Conservation (phyloP, 1,139 yeast species). For the Pichia sp. region DNA sequence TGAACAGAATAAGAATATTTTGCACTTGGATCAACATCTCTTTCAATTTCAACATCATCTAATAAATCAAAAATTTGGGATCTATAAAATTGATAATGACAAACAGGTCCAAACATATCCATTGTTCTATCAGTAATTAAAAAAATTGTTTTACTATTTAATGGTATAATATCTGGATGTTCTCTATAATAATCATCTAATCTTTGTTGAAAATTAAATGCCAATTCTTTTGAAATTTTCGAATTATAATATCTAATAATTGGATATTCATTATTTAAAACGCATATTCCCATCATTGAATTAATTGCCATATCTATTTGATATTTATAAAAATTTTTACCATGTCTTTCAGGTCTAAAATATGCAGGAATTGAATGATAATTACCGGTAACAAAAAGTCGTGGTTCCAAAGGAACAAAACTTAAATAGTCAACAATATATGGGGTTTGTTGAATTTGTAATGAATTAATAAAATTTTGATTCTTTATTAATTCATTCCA, state of each 20-base stretch:
- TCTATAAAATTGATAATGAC: slow-evolving; percentile 92
- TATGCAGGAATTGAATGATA: slow-evolving; percentile 63
- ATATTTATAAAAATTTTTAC: slow-evolving; percentile 53
- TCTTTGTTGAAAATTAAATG: slow-evolving; percentile 62
- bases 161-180: slow-evolving; percentile 59
- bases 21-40: slow-evolving; percentile 36
- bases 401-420: slow-evolving; percentile 26
- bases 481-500: slow-evolving; percentile 20
- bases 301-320: slow-evolving; percentile 57
- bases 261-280: slow-evolving; percentile 84
- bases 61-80: slow-evolving; percentile 76
- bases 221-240: slow-evolving; percentile 65
- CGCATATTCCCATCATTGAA: slow-evolving; percentile 63
- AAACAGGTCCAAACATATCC: slow-evolving; percentile 76
- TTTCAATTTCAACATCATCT: slow-evolving; percentile 41
- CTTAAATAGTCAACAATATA: slow-evolving; percentile 23
- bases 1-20: slow-evolving; percentile 56
- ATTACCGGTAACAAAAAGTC: slow-evolving; percentile 26
- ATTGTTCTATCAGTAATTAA: slow-evolving; percentile 76
- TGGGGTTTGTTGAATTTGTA: slow-evolving; percentile 15
- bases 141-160: slow-evolving; percentile 58
- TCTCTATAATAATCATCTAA: slow-evolving; percentile 70
- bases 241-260: slow-evolving; percentile 73
- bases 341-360: slow-evolving; percentile 64
- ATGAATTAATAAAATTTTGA: slow-evolving; percentile 16